Evolutionary conservation across 805 yeast genomes (phyloP), one percentile per base, ranked within the genome.

Genomic region (Kazachstania africana): DNA sequence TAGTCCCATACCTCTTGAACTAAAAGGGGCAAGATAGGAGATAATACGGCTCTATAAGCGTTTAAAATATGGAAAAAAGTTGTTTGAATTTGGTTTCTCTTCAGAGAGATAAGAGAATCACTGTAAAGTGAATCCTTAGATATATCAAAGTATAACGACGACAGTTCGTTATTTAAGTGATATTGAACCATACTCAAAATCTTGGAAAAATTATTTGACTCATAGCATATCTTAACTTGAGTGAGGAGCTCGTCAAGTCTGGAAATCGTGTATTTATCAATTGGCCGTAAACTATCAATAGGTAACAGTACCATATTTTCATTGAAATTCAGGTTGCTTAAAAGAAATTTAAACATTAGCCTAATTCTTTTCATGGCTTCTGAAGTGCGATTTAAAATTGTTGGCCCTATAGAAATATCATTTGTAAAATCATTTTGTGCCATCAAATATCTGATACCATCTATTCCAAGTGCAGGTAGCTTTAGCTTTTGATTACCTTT

Each of bases 1-100:
- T 65, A 63, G 24, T 72, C 70, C 95, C 95, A 87, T 0, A 73
- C 84, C 48, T 91, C 96, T 55, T 91, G 97, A 0, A 88, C 67
- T 35, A 87, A 60, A 3, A 83, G 51, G 1, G 99, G 99, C 24
- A 79, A 57, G 1, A 91, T 72, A 2, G 98, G 97, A 0, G 85
- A 66, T 34, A 88, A 50, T 1, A 82, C 52, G 0, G 81, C 68
- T n/a, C 74, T 53, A 46, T 84, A 80, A 0, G 74, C 65, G 26
- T 62, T 63, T 12, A 84, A 58, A 10, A 82, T 62, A 39, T 74
- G 67, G 19, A 53, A 48, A 31, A 91, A 60, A 0, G 79, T 88
- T 3, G 80, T 75, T 52, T 80, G 88, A 6, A 70, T 67, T 28
- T 50, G 55, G 28, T 35, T 36, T 33, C 59, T 45, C 25, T 50